Percentiles rank a stretch among this genome's conserved stretches.
These are phyloP conservation scores for Vigna radiata DNA, from an alignment of 306 rosid species.

Conservation along the genomic window DNA sequence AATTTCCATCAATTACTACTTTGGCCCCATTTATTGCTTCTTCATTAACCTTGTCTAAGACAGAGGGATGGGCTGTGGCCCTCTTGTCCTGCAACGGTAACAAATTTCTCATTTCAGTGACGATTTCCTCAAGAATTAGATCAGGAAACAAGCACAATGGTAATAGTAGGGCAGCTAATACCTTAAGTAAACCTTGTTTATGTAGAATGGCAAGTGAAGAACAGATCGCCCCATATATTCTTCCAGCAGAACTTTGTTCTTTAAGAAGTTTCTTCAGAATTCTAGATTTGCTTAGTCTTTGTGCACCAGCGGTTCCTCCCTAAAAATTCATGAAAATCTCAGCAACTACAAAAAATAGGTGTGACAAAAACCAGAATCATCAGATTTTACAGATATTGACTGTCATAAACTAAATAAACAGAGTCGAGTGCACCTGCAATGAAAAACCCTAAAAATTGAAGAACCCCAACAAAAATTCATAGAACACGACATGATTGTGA, in stretches of 20 bases:
- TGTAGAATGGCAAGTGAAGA: constrained; percentile 74
- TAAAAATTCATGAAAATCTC: constrained; percentile 44
- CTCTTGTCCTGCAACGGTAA: constrained; percentile 69
- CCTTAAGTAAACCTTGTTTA: constrained; percentile 88
- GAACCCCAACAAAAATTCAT: neutral
- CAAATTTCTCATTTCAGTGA: constrained; percentile 16
- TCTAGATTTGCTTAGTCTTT: constrained; percentile 74
- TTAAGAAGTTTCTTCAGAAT: constrained; percentile 81
- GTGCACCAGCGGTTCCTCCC: constrained; percentile 77
- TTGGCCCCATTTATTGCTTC: constrained; percentile 59
- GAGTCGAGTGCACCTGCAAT: neutral
- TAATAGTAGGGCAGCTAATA: constrained; percentile 35
- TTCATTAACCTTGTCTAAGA: constrained; percentile 45
- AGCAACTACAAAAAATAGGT: constrained; percentile 25
- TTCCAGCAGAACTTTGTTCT: constrained; percentile 74
- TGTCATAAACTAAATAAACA: constrained; percentile 19
- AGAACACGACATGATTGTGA: neutral
- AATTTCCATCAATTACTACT: constrained; percentile 88
- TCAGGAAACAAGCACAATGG: constrained; percentile 40
- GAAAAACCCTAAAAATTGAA: neutral
- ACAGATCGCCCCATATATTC: constrained; percentile 78
- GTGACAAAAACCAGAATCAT: constrained; percentile 14
- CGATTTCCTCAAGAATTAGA: constrained; percentile 16
- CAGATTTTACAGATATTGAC: constrained; percentile 30
- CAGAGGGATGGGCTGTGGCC: constrained; percentile 62